Conservation (phyloP, 1,284 basidiomycete species). For the Ganoderma multipileum region DNA sequence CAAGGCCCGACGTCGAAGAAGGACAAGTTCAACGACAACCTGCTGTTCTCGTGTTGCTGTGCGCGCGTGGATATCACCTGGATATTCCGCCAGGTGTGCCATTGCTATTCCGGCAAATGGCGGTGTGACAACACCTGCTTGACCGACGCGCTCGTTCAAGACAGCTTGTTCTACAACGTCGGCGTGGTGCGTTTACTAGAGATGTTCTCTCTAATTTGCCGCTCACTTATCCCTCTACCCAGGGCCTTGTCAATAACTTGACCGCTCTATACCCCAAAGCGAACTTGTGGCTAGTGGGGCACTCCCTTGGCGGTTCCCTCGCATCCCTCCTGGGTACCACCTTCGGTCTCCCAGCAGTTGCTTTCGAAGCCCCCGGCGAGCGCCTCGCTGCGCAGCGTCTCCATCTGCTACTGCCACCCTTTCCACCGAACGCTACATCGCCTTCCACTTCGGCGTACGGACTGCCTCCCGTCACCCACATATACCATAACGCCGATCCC, state of each 20-base stretch:
- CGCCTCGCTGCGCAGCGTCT: conserved; percentile 86
- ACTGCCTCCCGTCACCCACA: conserved; percentile 63
- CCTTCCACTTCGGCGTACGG: conserved; percentile 49
- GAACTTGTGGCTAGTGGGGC: conserved; percentile 93
- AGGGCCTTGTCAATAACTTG: conserved; percentile 85
- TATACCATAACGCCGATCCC: conserved; percentile 85
- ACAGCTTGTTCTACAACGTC: conserved; percentile 89
- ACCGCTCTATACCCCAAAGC: conserved; percentile 83
- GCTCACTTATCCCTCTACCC: conserved; percentile 7
- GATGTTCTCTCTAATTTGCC: not conserved
- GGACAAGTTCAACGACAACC: conserved; percentile 97
- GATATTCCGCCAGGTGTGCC: conserved; percentile 83
- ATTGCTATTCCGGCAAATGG: conserved; percentile 80
- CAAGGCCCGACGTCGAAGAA: conserved; percentile 87
- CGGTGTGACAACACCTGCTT: conserved; percentile 88
- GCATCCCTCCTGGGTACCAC: conserved; percentile 90
- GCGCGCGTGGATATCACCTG: conserved; percentile 92
- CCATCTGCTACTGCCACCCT: conserved; percentile 79
- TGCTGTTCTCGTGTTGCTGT: conserved; percentile 98
- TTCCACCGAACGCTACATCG: conserved; percentile 38
- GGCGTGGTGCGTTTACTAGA: conserved; percentile 66
- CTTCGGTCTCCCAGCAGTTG: conserved; percentile 92
- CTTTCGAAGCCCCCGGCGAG: conserved; percentile 95
- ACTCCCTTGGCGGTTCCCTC: conserved; percentile 88
- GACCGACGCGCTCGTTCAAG: conserved; percentile 83